Evolutionary conservation across 495 filamentous ascomycete species (phyloP).

Genomic region (Penicillium coprophilum): DNA sequence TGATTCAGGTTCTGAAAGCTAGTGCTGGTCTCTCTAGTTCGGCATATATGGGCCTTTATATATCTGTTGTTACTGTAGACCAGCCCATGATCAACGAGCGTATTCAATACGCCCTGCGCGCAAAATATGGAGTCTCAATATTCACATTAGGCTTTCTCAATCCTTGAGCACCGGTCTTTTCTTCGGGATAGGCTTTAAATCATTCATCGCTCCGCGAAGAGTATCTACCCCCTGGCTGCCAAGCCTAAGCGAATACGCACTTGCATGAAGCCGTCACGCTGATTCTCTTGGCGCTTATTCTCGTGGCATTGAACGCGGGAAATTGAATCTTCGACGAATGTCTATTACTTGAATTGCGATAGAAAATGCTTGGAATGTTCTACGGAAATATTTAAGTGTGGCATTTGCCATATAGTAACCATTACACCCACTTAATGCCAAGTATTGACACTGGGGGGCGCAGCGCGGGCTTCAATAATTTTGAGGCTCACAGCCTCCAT

Average conservation of each 20-base stretch:
- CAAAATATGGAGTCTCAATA: too few species aligned
- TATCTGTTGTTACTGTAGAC: neutral
- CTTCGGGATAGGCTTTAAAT: too few species aligned
- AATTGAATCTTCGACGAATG: too few species aligned
- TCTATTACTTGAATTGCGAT: too few species aligned
- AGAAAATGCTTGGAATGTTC: too few species aligned
- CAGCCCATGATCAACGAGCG: neutral
- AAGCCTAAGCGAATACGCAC: slow-evolving; percentile 6
- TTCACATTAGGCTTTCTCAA: neutral
- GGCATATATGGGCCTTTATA: neutral
- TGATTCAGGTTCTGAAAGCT: neutral
- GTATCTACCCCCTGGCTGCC: neutral
- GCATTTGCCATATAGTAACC: too few species aligned
- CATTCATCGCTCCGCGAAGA: neutral
- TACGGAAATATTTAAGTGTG: too few species aligned
- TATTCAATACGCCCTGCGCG: neutral
- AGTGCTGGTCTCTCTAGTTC: neutral
- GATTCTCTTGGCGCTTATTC: neutral
- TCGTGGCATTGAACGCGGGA: neutral
- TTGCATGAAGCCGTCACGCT: neutral
- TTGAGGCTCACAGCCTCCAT: neutral
- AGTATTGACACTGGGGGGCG: neutral
- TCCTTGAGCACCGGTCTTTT: too few species aligned
- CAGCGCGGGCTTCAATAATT: neutral
- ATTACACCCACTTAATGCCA: too few species aligned